Evolutionary conservation across 225 moss, liverwort and hornwort genomes (phyloP), one percentile per base, ranked within the genome.

Genomic region (Asterella californica): DNA sequence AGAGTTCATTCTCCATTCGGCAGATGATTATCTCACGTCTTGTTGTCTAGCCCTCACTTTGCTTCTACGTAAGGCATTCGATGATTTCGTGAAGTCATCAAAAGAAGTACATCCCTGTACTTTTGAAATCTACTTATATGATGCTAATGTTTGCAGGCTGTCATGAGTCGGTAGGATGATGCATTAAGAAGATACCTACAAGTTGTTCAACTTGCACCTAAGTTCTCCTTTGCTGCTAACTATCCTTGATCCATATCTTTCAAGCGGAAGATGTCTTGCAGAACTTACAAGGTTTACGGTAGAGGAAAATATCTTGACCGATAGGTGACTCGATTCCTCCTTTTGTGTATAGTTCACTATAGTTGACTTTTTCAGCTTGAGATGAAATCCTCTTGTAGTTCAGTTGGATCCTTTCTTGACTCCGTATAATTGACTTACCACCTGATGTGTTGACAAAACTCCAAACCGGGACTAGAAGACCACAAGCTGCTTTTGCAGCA

Each of bases 191-290:
- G 90, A 74, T 99, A 95, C 81, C 84, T 81, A 42, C 85, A 82
- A 83, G 99, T 95, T 69, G 92, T 90, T 74, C 91, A 95, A 72
- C 88, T 99, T 55, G 99, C 95, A 34, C 99, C 99, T 73, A 93
- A 95, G 55, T 99, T 99, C 60, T 92, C 99, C n/a, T 99, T 99
- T 63, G 99, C 99, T 80, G 99, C 99, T 18, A 99, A 99, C 52
- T 99, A 93, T 67, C 91, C 36, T 83, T 99, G 89, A 94, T 96
- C 53, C 64, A 76, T 74, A 52, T 74, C 72, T 80, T 2, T 59
- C 36, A 76, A 25, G 15, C 10, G 10, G 61, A 10, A 25, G 25
- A 33, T n/a, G 37, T 60, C 1, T 45, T 62, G 53, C 24, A 42
- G 53, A 55, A 24, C 30, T 54, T 0, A 65, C 33, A 12, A 32